Percentiles rank a stretch among this genome's conserved stretches.
Conservation (phyloP, 2,329 filamentous ascomycete genomes). For the Incumbomyces delicatus region DNA sequence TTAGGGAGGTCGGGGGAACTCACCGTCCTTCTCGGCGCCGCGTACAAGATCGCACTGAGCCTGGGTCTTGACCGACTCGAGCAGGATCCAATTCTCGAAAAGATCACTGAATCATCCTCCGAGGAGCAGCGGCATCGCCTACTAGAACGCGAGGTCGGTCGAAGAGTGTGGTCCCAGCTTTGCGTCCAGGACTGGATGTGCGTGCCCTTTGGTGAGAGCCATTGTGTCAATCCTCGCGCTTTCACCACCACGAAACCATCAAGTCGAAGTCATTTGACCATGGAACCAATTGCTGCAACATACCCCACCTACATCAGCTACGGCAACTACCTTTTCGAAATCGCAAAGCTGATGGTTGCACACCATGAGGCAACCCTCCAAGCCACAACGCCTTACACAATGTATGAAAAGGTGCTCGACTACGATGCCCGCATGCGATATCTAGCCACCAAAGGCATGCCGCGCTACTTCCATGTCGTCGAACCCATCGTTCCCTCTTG, state of each 20-base stretch:
- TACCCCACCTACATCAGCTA: conserved; percentile 27
- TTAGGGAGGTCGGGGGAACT: conserved; percentile 41
- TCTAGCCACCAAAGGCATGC: conserved; percentile 26
- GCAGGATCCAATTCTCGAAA: neutral
- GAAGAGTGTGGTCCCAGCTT: conserved; percentile 31
- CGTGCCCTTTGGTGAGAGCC: conserved; percentile 30
- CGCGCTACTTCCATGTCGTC: conserved; percentile 27
- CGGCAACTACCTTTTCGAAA: conserved; percentile 29
- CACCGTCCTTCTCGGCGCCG: conserved; percentile 36
- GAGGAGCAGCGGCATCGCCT: conserved; percentile 9
- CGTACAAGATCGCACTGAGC: conserved; percentile 38
- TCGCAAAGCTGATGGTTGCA: conserved; percentile 29
- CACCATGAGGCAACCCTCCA: conserved; percentile 29
- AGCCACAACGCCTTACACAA: conserved; percentile 27
- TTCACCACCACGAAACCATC: conserved; percentile 27
- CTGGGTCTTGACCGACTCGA: conserved; percentile 37
- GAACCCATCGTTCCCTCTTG: conserved; percentile 27
- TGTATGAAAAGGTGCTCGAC: conserved; percentile 32
- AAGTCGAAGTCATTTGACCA: conserved; percentile 29
- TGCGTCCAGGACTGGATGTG: conserved; percentile 36
- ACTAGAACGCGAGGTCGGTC: conserved; percentile 25
- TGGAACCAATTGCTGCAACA: conserved; percentile 11
- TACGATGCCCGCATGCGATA: conserved; percentile 31
- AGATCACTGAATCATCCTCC: neutral
- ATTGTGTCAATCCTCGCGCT: conserved; percentile 27